Percentiles rank a stretch among this genome's conserved stretches.
Conservation (phyloP, 192 early-diverging fungal species). For the Gonapodya sp. region DNA sequence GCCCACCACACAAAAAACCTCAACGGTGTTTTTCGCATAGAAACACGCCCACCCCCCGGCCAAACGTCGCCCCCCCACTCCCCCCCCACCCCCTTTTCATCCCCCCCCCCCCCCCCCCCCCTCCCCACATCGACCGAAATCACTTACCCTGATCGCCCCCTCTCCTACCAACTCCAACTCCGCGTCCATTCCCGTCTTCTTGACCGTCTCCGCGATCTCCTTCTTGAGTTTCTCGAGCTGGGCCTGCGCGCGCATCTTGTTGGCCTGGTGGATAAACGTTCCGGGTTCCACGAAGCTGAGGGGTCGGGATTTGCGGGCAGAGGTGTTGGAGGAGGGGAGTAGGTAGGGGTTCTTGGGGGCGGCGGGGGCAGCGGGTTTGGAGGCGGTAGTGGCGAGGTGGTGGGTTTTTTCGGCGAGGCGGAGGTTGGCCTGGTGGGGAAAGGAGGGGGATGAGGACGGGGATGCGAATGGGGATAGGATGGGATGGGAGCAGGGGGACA, state of each 20-base stretch:
- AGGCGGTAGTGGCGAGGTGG: constrained; percentile 22
- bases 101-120: no score
- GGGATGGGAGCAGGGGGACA: no score
- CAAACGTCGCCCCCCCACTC: no score
- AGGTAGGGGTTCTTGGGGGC: constrained; percentile 80
- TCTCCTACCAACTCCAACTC: constrained; percentile 66
- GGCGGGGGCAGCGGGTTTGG: constrained; percentile 30
- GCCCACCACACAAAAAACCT: no score
- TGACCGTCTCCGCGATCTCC: constrained; percentile 61
- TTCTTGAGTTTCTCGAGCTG: constrained; percentile 62
- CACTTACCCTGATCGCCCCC: constrained; percentile 46
- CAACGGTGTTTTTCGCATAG: no score
- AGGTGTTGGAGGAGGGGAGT: constrained; percentile 44
- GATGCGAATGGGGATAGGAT: no score
- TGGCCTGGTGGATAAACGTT: constrained; percentile 69
- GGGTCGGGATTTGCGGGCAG: constrained; percentile 31
- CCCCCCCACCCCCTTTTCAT: no score
- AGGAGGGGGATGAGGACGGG: neutral
- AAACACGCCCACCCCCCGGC: no score
- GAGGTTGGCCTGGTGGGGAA: constrained; percentile 12
- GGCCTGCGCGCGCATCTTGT: constrained; percentile 66
- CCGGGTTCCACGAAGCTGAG: constrained; percentile 79
- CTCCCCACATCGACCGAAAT: neutral
- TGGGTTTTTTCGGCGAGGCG: neutral
- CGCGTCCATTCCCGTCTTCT: constrained; percentile 61